phyloP scores from a whole-genome alignment of 2,329 filamentous ascomycete genomes.

The Alternaria sp. region DNA sequence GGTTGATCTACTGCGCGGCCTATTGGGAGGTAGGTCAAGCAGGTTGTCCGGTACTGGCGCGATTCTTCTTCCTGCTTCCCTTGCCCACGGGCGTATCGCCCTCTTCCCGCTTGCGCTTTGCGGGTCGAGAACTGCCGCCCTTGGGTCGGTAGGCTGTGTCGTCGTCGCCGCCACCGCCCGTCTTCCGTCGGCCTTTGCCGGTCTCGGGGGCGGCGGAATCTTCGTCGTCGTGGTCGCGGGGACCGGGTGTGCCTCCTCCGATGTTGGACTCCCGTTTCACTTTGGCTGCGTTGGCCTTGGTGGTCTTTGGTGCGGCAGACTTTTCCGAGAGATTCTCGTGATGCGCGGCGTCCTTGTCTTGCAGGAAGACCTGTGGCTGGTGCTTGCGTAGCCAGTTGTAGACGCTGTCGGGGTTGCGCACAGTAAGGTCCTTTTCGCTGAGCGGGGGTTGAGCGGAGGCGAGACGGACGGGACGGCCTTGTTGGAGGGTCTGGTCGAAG shows the following conservation, averaged over 20 bases:
- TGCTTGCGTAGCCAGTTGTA: constrained; percentile 95
- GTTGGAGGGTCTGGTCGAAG: constrained; percentile 59
- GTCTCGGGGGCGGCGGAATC: constrained; percentile 49
- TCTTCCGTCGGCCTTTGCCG: constrained; percentile 37
- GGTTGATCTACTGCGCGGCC: not conserved
- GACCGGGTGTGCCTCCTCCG: constrained; percentile 42
- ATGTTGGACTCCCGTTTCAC: constrained; percentile 46
- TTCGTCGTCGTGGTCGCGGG: constrained; percentile 55
- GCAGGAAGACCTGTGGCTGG: constrained; percentile 83
- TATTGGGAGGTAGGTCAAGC: constrained; percentile 5
- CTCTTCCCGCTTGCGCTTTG: constrained; percentile 56
- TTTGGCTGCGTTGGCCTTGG: constrained; percentile 38
- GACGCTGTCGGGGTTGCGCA: constrained; percentile 87
- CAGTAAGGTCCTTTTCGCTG: constrained; percentile 61
- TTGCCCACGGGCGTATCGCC: constrained; percentile 40
- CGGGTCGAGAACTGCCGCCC: constrained; percentile 55
- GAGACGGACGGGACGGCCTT: constrained; percentile 51
- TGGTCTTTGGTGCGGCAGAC: constrained; percentile 36
- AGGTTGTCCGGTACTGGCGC: constrained; percentile 34
- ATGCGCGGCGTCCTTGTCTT: constrained; percentile 66
- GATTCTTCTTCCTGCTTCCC: constrained; percentile 46
- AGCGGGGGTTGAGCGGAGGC: constrained; percentile 53
- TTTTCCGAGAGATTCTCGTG: constrained; percentile 52
- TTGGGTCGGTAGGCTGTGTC: constrained; percentile 60
- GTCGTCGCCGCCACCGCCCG: constrained; percentile 48